Percentiles rank a stretch among this genome's conserved stretches.
phyloP scores from a whole-genome alignment of 2,329 filamentous ascomycete species.

The Podosphaera aphanis region DNA sequence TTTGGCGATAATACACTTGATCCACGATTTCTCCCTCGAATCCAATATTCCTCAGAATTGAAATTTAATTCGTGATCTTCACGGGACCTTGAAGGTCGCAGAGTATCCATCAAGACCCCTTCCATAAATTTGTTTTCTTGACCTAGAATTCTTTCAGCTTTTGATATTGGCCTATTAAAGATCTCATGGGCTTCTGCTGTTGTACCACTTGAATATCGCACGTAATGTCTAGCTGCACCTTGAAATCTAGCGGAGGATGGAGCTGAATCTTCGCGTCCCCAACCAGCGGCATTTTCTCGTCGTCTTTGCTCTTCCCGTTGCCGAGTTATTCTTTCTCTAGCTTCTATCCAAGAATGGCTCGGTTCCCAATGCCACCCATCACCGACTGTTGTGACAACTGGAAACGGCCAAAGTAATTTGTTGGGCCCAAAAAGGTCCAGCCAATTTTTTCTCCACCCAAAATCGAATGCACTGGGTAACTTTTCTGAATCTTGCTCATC shows the following conservation, averaged over 20 bases:
- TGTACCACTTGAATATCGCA: slow-evolving; percentile 8
- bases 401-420: slow-evolving; percentile 53
- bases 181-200: too few species aligned
- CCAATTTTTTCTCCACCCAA: slow-evolving; percentile 63
- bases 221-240: slow-evolving; percentile 14
- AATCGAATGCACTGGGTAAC: slow-evolving; percentile 80
- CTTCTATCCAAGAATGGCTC: slow-evolving; percentile 53
- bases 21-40: slow-evolving; percentile 8
- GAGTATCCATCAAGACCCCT: slow-evolving; percentile 13
- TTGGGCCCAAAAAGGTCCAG: slow-evolving; percentile 57
- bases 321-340: slow-evolving; percentile 34
- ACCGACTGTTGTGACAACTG: slow-evolving; percentile 64
- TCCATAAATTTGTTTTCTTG: slow-evolving; percentile 12
- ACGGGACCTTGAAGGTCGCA: slow-evolving; percentile 7
- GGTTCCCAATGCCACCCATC: slow-evolving; percentile 93
- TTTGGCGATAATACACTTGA: slow-evolving; percentile 13
- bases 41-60: slow-evolving; percentile 10
- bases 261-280: slow-evolving; percentile 24
- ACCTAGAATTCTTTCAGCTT: slow-evolving; percentile 17
- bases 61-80: slow-evolving; percentile 13
- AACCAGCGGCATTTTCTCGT: slow-evolving; percentile 42
- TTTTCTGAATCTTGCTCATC: slow-evolving; percentile 74
- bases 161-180: slow-evolving; percentile 7
- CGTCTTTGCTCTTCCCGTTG: slow-evolving; percentile 36
- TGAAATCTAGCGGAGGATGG: slow-evolving; percentile 3